Evolutionary conservation across 2,329 filamentous ascomycete genomes (phyloP).

Genomic region (Periconia macrospinosa): DNA sequence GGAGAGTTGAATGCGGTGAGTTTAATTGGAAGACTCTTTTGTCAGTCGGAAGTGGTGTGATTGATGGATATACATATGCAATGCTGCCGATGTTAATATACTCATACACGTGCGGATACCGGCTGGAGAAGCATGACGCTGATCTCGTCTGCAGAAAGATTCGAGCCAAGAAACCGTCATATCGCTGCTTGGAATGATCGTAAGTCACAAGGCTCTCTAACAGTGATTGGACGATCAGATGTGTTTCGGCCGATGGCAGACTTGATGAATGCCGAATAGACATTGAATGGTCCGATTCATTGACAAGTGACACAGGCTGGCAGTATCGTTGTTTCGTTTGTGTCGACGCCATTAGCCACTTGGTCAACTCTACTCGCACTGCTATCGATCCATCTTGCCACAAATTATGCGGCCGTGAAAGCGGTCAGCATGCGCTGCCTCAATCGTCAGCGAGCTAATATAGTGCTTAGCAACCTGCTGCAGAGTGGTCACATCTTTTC

Average conservation of each 20-base stretch:
- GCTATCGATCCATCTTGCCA: constrained; percentile 74
- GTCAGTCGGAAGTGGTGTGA: constrained; percentile 11
- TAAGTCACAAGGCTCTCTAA: constrained; percentile 37
- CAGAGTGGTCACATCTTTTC: constrained; percentile 54
- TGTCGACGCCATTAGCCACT: constrained; percentile 71
- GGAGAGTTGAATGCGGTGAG: constrained; percentile 84
- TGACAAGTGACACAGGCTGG: constrained; percentile 57
- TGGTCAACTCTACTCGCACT: constrained; percentile 73
- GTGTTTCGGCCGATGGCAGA: not conserved
- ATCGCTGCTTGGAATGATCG: constrained; percentile 82
- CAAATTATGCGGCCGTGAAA: constrained; percentile 84
- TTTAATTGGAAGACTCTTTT: constrained; percentile 13
- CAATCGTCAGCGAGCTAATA: constrained; percentile 82
- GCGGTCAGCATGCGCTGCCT: constrained; percentile 81
- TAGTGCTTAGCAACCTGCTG: constrained; percentile 64
- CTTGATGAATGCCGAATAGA: not conserved
- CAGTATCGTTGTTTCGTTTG: constrained; percentile 75
- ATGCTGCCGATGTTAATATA: constrained; percentile 7
- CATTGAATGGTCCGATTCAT: constrained; percentile 13
- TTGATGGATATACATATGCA: constrained; percentile 17
- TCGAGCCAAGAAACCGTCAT: constrained; percentile 95
- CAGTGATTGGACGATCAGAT: not conserved
- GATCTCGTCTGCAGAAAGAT: constrained; percentile 63
- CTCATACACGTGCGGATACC: constrained; percentile 14
- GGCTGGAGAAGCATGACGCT: constrained; percentile 19